A percentile compares a stretch with the other conserved stretches of the same genome.
Conservation (phyloP, 2,329 filamentous ascomycete genomes). For the Knufia petricola region DNA sequence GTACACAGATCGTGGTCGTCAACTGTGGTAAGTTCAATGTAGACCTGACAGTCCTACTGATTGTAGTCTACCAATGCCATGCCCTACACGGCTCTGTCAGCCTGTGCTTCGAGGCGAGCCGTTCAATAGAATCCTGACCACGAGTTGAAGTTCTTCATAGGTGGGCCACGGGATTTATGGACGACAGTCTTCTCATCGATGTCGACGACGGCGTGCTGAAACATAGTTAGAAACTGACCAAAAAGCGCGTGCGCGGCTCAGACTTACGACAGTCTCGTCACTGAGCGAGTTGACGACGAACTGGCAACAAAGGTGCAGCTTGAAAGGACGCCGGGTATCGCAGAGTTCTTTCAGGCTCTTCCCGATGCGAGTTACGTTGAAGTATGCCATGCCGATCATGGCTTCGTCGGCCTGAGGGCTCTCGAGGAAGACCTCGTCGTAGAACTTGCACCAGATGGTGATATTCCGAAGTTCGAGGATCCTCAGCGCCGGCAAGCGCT, state of each 20-base stretch:
- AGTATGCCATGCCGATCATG: slow-evolving; percentile 14
- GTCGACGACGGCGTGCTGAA: slow-evolving; percentile 14
- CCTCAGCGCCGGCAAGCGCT: slow-evolving; percentile 8
- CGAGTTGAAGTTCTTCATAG: slow-evolving; percentile 12
- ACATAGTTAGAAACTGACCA: neutral
- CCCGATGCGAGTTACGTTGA: slow-evolving; percentile 14
- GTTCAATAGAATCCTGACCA: slow-evolving; percentile 16
- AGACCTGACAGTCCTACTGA: no score
- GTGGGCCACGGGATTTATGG: slow-evolving; percentile 9
- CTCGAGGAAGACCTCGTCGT: slow-evolving; percentile 12
- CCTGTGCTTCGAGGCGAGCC: neutral
- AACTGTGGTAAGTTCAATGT: no score
- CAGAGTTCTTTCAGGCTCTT: slow-evolving; percentile 3
- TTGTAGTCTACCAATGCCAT: slow-evolving; percentile 2
- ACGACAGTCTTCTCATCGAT: slow-evolving; percentile 9
- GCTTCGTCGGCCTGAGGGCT: slow-evolving; percentile 12
- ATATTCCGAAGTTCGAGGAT: slow-evolving; percentile 13
- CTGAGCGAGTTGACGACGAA: slow-evolving; percentile 11
- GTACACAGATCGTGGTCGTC: no score
- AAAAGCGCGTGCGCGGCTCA: neutral
- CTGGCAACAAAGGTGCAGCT: slow-evolving; percentile 14
- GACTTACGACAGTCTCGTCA: slow-evolving; percentile 14
- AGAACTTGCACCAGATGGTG: slow-evolving; percentile 15
- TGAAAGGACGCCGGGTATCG: slow-evolving; percentile 4
- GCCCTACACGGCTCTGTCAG: neutral